Evolutionary conservation across 768 basidiomycete genomes (phyloP).

Genomic region (Lactarius trivialis): DNA sequence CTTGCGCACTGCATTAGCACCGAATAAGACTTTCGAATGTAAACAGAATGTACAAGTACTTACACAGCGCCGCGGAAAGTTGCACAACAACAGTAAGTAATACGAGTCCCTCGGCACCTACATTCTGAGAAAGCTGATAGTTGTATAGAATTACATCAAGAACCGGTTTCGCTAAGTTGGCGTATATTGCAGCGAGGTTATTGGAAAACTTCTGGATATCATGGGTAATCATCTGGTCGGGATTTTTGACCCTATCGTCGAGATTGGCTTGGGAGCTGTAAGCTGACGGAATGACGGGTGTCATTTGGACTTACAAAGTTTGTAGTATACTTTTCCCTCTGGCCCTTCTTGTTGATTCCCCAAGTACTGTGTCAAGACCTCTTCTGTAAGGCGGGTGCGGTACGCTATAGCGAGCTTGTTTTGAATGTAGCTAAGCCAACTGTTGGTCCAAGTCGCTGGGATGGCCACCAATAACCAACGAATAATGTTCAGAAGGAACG

Average conservation of each 20-base stretch:
- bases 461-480: slow-evolving; percentile 90
- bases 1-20: slow-evolving; percentile 55
- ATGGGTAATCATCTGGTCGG: slow-evolving; percentile 96
- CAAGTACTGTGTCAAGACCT: slow-evolving; percentile 80
- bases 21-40: neutral
- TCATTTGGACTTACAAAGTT: slow-evolving; percentile 53
- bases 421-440: slow-evolving; percentile 89
- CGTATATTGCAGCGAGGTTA: slow-evolving; percentile 89
- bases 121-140: slow-evolving; percentile 88
- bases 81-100: slow-evolving; percentile 82
- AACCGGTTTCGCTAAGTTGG: slow-evolving; percentile 88
- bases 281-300: neutral
- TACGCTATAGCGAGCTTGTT: slow-evolving; percentile 89
- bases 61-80: slow-evolving; percentile 71
- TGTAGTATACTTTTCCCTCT: slow-evolving; percentile 88
- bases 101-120: slow-evolving; percentile 88
- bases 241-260: slow-evolving; percentile 93
- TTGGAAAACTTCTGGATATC: slow-evolving; percentile 92
- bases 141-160: slow-evolving; percentile 94
- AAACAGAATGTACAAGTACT: slow-evolving; percentile 30
- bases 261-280: slow-evolving; percentile 57
- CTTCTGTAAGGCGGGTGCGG: slow-evolving; percentile 75
- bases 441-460: slow-evolving; percentile 89
- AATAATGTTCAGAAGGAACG: slow-evolving; percentile 80
- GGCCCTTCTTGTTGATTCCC: slow-evolving; percentile 58